A percentile compares a stretch with the other conserved stretches of the same genome.
Conservation (phyloP, 2,329 filamentous ascomycete species). For the Neoscytalidium dimidiatum region DNA sequence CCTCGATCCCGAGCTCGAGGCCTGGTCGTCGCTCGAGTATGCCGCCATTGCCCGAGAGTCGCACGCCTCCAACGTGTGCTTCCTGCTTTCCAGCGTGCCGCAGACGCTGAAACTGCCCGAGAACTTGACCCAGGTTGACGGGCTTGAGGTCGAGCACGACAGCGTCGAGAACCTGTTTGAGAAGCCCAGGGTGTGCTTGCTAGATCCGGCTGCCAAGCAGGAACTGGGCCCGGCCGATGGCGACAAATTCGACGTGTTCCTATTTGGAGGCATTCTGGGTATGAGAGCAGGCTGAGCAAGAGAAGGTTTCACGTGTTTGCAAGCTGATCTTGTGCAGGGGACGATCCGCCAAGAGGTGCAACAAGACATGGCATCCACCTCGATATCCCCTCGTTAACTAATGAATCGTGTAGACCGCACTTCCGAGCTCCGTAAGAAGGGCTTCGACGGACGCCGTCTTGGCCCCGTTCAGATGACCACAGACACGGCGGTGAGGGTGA, state of each 20-base stretch:
- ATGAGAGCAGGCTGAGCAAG: constrained; percentile 30
- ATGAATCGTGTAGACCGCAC: constrained; percentile 70
- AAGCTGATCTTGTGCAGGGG: constrained; percentile 59
- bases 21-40: constrained; percentile 95
- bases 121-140: constrained; percentile 59
- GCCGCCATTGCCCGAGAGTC: constrained; percentile 82
- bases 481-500: constrained; percentile 93
- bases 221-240: constrained; percentile 85
- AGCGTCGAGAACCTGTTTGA: constrained; percentile 83
- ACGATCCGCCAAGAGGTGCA: constrained; percentile 89
- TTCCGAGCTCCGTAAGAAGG: constrained; percentile 91
- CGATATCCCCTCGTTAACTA: constrained; percentile 21
- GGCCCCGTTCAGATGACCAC: constrained; percentile 98
- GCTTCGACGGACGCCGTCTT: constrained; percentile 82
- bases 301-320: background rate
- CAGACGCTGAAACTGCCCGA: constrained; percentile 60
- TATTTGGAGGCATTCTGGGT: constrained; percentile 97
- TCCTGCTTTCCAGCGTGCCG: constrained; percentile 82
- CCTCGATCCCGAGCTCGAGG: constrained; percentile 89
- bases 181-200: constrained; percentile 78
- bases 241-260: constrained; percentile 80
- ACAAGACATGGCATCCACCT: background rate
- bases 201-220: constrained; percentile 80
- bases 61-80: constrained; percentile 63
- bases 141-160: constrained; percentile 71